Evolutionary conservation across 2,329 filamentous ascomycete genomes (phyloP), one percentile per base, ranked within the genome.

Genomic region (Cladophialophora psammophila): DNA sequence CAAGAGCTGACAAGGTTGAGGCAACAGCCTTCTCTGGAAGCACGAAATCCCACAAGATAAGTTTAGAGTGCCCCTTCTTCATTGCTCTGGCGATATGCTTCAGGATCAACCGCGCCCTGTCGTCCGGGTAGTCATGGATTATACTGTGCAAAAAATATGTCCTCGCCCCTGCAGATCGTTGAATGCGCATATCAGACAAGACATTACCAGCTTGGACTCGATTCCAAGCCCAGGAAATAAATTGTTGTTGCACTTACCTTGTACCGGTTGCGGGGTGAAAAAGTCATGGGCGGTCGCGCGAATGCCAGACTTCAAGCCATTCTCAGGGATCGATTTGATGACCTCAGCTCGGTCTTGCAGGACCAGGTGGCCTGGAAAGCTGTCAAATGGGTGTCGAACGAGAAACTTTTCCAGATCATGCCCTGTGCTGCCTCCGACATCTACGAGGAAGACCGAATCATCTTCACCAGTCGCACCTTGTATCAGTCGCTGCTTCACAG

Each of bases 11-110:
- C 1, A 70, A 70, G 18, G 76, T 73, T 67, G 72, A 74, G 5
- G 72, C 66, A 0, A 80, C 75, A 0, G 74, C 75, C 1, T 66
- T 75, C 8, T 79, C 76, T 3, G 79, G 78, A 15, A 83, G 72
- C 0, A 80, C 72, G 60, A 78, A 77, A 52, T 84, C 82, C 38
- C 80, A 78, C 42, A 85, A 76, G 15, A 85, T 69, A 4, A 84
- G 50, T 60, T 80, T 79, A 7, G 78, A 81, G 67, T 81, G 77
- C 0, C 77, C 77, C n/a, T 74, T 75, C 31, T 71, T 71, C 79
- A 82, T 81, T 0, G 78, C 79, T 5, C 67, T 64, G 18, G 73
- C 76, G 68, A 79, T 58, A 9, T 76, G 72, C 0, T 32, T 26
- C 0, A 82, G 71, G 8, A 82, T 75, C 10, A 74, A 53, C 12